Evolutionary conservation across 352 stramenopile species (phyloP), one percentile per base, ranked within the genome.

Genomic region (Pythium sukuiense): DNA sequence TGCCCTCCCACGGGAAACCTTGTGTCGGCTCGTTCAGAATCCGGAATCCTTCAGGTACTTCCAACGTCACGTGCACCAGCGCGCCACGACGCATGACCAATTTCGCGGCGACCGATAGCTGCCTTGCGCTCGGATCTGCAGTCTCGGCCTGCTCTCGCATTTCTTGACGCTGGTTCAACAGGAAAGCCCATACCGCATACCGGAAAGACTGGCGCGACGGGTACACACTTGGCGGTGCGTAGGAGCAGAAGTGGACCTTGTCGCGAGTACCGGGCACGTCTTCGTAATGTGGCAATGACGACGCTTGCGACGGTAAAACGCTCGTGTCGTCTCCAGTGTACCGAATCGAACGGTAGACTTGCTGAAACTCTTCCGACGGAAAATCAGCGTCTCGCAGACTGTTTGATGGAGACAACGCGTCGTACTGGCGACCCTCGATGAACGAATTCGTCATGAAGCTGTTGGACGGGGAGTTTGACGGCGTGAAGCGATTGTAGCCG

Each of bases 241-340:
- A 94, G 16, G 84, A 80, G 60, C 76, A 87, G 37, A 94, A 94
- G 56, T 91, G 85, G 3, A 94, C 86, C 9, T 85, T 84, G 63
- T 94, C 86, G 12, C 83, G 77, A 24, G 62, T 59, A 3, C 77
- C 79, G 52, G 77, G 61, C 0, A 83, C 77, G 26, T 77, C 67
- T 62, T 78, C 75, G 16, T 80, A 85, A 48, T 82, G 76, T 2
- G 69, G 68, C 29, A 72, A 52, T n/a, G 55, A 55, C 35, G 70
- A 72, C 0, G 39, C 35, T 26, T 39, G 37, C 18, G 30, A 72
- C 53, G 55, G 70, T 43, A 67, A 37, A 1, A 70, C 60, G 16
- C 41, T 49, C 26, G 65, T 69, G 7, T 65, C 55, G 35, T 69
- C 60, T n/a, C 43, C 63, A 16, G 72, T 77, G 43, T 70, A 81